Percentiles rank a stretch among this genome's conserved stretches.
These are phyloP conservation scores for Glonium stellatum DNA, from an alignment of 495 filamentous ascomycete genomes.

Conservation along the genomic window DNA sequence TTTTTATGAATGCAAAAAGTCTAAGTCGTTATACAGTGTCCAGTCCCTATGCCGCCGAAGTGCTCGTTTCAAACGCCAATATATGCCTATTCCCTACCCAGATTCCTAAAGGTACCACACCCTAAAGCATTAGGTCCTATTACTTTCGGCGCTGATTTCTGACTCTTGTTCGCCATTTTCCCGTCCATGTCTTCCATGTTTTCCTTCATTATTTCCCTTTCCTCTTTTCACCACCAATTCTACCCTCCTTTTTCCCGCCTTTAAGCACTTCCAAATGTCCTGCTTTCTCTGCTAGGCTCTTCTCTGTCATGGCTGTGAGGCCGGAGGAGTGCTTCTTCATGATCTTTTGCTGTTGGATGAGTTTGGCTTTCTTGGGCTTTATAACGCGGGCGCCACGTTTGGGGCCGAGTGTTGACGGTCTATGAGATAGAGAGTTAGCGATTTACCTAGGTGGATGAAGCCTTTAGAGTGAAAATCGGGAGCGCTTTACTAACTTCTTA, in stretches of 20 bases:
- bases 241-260: slow-evolving; percentile 56
- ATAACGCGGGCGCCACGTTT: slow-evolving; percentile 57
- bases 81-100: neutral
- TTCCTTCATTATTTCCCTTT: slow-evolving; percentile 25
- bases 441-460: neutral
- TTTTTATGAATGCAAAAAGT: neutral
- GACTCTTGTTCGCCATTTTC: neutral
- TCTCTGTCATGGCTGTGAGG: slow-evolving; percentile 57
- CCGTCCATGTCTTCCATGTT: neutral
- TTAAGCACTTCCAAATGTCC: slow-evolving; percentile 67
- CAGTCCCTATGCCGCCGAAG: neutral
- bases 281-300: slow-evolving; percentile 57
- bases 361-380: slow-evolving; percentile 58
- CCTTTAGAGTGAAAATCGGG: neutral
- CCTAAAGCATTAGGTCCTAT: neutral
- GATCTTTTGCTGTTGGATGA: slow-evolving; percentile 55
- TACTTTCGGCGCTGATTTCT: neutral
- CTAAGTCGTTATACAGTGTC: neutral
- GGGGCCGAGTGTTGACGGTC: slow-evolving; percentile 26
- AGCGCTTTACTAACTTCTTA: slow-evolving; percentile 16
- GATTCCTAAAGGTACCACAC: neutral
- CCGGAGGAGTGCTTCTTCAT: slow-evolving; percentile 65
- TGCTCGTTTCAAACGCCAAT: neutral
- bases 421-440: slow-evolving; percentile 17
- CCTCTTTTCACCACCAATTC: slow-evolving; percentile 41